phyloP scores from a whole-genome alignment of 2,329 filamentous ascomycete genomes.

The Elsinoe necatrix region DNA sequence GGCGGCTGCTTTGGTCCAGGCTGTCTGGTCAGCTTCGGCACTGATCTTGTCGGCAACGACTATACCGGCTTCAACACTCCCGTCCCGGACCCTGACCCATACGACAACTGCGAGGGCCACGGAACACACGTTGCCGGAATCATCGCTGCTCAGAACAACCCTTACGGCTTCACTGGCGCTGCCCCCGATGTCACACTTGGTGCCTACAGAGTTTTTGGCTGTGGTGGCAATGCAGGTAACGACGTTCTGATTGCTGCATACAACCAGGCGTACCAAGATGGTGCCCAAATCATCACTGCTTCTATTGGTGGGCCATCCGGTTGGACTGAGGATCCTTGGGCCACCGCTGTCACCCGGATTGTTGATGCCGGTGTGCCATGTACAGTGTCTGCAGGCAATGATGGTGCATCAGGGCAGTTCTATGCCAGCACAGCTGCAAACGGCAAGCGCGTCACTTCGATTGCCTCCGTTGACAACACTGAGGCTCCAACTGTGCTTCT shows the following conservation, averaged over 20 bases:
- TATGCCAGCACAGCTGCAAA: conserved; percentile 36
- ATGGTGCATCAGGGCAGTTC: conserved; percentile 43
- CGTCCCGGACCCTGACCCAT: conserved; percentile 44
- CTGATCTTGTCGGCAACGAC: conserved; percentile 50
- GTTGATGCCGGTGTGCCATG: conserved; percentile 43
- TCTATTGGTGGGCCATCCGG: conserved; percentile 29
- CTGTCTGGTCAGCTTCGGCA: conserved; percentile 51
- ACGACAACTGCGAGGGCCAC: conserved; percentile 50
- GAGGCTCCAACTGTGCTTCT: conserved; percentile 29
- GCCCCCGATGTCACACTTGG: conserved; percentile 50
- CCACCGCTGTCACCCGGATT: conserved; percentile 35
- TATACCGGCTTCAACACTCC: conserved; percentile 31
- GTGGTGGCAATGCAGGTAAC: conserved; percentile 42
- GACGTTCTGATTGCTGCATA: conserved; percentile 54
- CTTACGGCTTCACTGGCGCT: conserved; percentile 49
- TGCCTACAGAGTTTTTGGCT: conserved; percentile 52
- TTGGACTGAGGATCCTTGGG: conserved; percentile 33
- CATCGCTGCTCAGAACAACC: conserved; percentile 50
- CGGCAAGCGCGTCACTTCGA: conserved; percentile 36
- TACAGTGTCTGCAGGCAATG: conserved; percentile 46
- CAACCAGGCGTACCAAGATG: conserved; percentile 50
- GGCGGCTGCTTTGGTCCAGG: conserved; percentile 55
- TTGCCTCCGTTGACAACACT: conserved; percentile 38
- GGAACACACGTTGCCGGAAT: conserved; percentile 56
- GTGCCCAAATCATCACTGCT: conserved; percentile 33